phyloP scores from a whole-genome alignment of 108 stramenopile species.

The Aureococcus anophagefferens region DNA sequence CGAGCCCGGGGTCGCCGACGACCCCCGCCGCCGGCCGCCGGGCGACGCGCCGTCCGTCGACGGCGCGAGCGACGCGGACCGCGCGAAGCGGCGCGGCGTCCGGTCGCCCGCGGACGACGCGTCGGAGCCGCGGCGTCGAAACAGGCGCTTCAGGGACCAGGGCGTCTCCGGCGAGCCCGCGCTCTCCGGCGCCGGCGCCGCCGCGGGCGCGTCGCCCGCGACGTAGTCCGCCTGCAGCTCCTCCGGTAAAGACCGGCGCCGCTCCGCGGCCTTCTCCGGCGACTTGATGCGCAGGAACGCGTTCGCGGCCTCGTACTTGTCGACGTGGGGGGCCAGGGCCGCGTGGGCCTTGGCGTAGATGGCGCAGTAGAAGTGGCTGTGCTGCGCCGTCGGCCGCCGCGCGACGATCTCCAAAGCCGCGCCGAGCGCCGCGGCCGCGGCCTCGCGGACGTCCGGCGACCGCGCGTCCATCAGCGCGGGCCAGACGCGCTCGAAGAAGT shows the following conservation, averaged over 20 bases:
- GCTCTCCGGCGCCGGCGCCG: not conserved
- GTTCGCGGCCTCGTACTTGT: conserved; percentile 4
- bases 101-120: not conserved
- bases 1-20: conserved; percentile 21
- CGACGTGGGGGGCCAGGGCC: conserved; percentile 6
- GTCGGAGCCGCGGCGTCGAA: not conserved
- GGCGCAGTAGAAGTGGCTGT: conserved; percentile 27
- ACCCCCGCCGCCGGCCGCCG: conserved; percentile 1
- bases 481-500: conserved; percentile 78
- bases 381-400: conserved; percentile 3
- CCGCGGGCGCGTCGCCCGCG: not conserved
- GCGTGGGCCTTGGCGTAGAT: conserved; percentile 25
- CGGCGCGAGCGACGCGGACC: no score
- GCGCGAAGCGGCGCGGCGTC: no score
- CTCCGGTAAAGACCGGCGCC: conserved; percentile 46
- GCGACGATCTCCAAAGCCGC: conserved; percentile 33
- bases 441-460: conserved; percentile 64
- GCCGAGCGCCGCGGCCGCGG: conserved; percentile 80
- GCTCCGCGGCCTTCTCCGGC: conserved; percentile 61
- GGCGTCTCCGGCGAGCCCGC: not conserved
- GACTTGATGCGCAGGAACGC: no score
- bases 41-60: not conserved
- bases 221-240: conserved; percentile 26
- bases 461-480: conserved; percentile 65
- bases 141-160: not conserved